phyloP scores from a whole-genome alignment of 1,284 basidiomycete species.

The Pseudozyma tsukubaensis region DNA sequence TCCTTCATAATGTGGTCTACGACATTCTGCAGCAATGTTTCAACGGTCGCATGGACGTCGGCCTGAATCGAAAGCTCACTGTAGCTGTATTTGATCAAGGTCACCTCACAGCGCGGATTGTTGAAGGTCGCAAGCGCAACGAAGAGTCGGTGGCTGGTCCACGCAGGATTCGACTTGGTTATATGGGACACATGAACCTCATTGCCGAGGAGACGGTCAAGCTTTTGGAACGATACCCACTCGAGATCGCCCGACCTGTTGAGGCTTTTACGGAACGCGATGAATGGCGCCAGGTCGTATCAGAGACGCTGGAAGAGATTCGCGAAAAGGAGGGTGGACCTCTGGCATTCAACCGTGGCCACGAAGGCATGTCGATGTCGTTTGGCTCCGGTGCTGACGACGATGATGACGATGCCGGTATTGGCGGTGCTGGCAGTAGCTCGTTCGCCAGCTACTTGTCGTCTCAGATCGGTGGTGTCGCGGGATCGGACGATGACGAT shows the following conservation, averaged over 20 bases:
- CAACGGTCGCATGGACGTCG: constrained; percentile 78
- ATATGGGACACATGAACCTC: constrained; percentile 96
- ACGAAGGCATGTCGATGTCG: constrained; percentile 47
- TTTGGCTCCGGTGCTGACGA: constrained; percentile 49
- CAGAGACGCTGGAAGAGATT: constrained; percentile 62
- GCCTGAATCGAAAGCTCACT: constrained; percentile 63
- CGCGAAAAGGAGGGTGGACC: constrained; percentile 64
- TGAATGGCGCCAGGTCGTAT: constrained; percentile 64
- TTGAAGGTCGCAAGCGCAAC: constrained; percentile 63
- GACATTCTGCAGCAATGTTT: constrained; percentile 96
- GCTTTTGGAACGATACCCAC: constrained; percentile 84
- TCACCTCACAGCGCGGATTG: constrained; percentile 57
- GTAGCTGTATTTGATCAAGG: constrained; percentile 64
- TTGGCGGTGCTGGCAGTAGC: constrained; percentile 46
- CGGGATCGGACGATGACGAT: constrained; percentile 60
- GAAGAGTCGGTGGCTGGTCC: constrained; percentile 56
- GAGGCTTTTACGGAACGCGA: constrained; percentile 51
- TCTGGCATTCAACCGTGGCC: constrained; percentile 63
- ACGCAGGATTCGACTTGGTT: constrained; percentile 73
- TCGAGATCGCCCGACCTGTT: constrained; percentile 50
- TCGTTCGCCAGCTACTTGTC: constrained; percentile 67
- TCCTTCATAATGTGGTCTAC: constrained; percentile 95
- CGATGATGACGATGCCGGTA: constrained; percentile 42
- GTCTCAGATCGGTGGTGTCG: constrained; percentile 62
- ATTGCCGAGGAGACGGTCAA: constrained; percentile 90